These are phyloP conservation scores for Tetracladium marchalianum DNA, from an alignment of 495 filamentous ascomycete genomes.

Conservation along the genomic window DNA sequence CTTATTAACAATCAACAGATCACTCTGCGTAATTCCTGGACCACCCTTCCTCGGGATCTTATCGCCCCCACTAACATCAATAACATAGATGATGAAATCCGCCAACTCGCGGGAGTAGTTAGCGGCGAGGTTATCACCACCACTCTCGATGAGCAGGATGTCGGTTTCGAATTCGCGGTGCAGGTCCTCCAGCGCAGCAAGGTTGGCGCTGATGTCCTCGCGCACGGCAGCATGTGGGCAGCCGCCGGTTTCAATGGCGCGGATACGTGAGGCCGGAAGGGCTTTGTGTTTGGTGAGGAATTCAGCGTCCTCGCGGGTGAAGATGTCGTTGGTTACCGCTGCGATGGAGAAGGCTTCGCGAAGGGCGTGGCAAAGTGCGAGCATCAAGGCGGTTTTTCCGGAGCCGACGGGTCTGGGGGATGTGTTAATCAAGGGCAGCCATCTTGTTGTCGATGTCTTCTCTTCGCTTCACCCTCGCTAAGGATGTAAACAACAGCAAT, in stretches of 20 bases:
- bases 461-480: background rate
- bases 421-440: background rate
- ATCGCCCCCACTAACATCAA: constrained; percentile 94
- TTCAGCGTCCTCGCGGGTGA: constrained; percentile 95
- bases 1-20: constrained; percentile 92
- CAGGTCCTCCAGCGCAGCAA: constrained; percentile 80
- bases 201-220: constrained; percentile 91
- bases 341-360: constrained; percentile 74
- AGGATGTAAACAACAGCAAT: background rate
- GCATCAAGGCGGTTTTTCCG: constrained; percentile 95
- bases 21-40: constrained; percentile 90
- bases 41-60: constrained; percentile 95
- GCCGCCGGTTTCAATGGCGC: constrained; percentile 94
- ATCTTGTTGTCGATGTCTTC: too few species aligned
- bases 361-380: constrained; percentile 72
- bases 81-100: constrained; percentile 97
- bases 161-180: constrained; percentile 62
- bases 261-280: constrained; percentile 72
- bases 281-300: constrained; percentile 84
- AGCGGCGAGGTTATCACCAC: constrained; percentile 92
- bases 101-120: constrained; percentile 92
- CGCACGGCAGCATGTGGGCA: constrained; percentile 97
- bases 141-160: constrained; percentile 83
- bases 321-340: constrained; percentile 98
- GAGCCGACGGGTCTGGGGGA: constrained; percentile 81